A percentile compares a stretch with the other conserved stretches of the same genome.
phyloP scores from a whole-genome alignment of 805 yeast genomes.

The Dipodascopsis uninucleata region DNA sequence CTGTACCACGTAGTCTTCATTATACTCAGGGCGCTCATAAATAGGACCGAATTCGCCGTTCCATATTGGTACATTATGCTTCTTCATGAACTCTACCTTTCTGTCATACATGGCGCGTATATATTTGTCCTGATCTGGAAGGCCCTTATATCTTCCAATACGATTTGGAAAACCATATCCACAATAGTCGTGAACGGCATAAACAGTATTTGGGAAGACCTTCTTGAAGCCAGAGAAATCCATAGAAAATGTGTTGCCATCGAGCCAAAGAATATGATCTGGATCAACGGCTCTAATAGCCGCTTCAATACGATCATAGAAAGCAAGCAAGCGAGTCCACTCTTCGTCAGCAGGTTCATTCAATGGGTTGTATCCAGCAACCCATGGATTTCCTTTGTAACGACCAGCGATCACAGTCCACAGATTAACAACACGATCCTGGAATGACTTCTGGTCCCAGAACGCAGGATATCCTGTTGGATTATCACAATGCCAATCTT shows the following conservation, averaged over 20 bases:
- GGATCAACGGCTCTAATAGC: conserved; percentile 46
- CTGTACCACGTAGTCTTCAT: conserved; percentile 43
- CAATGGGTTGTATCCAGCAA: conserved; percentile 54
- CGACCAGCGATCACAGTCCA: conserved; percentile 47
- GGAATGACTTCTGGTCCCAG: conserved; percentile 50
- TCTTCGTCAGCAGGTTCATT: conserved; percentile 51
- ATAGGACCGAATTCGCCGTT: conserved; percentile 49
- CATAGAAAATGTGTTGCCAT: conserved; percentile 51
- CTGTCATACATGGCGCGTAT: conserved; percentile 42
- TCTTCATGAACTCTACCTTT: conserved; percentile 44
- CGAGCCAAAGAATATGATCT: conserved; percentile 48
- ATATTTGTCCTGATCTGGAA: conserved; percentile 39
- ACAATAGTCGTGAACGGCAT: conserved; percentile 50
- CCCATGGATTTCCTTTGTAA: conserved; percentile 47
- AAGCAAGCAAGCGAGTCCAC: conserved; percentile 42
- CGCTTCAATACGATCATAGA: conserved; percentile 41
- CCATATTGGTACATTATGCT: conserved; percentile 49
- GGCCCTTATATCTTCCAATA: conserved; percentile 36
- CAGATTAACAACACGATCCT: conserved; percentile 45
- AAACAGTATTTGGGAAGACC: conserved; percentile 45
- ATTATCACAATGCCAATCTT: conserved; percentile 53
- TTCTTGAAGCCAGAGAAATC: conserved; percentile 49
- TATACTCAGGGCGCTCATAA: conserved; percentile 36
- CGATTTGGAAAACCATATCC: conserved; percentile 47
- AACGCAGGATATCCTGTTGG: conserved; percentile 47